Conservation (phyloP, 345 rosid genomes). For the Trapa incisa region DNA sequence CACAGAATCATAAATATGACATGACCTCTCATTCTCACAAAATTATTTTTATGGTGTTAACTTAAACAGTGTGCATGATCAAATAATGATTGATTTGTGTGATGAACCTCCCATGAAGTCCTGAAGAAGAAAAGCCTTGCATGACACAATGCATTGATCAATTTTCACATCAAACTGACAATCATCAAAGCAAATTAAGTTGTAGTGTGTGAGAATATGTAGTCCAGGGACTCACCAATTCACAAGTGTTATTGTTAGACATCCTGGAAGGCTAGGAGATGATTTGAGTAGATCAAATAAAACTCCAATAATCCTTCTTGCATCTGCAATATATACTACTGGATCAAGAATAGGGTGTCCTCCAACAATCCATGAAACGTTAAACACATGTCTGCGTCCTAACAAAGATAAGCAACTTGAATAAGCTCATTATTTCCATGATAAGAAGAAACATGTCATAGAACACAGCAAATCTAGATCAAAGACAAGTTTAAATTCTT, state of each 20-base stretch:
- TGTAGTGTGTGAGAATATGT: neutral
- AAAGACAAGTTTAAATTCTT: neutral
- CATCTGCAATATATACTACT: conserved; percentile 47
- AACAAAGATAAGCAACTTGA: conserved; percentile 11
- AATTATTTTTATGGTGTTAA: too few species aligned
- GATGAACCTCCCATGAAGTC: neutral
- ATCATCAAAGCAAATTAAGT: neutral
- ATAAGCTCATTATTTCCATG: conserved; percentile 4
- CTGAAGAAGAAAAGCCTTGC: neutral
- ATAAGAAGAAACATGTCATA: neutral
- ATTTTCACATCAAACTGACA: neutral
- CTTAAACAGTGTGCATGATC: too few species aligned
- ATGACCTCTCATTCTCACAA: too few species aligned
- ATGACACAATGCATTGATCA: neutral
- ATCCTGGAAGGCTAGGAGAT: conserved; percentile 49
- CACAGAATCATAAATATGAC: too few species aligned
- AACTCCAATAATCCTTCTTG: conserved; percentile 39
- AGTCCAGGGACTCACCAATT: conserved; percentile 62
- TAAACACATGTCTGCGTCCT: conserved; percentile 52
- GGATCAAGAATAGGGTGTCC: conserved; percentile 66
- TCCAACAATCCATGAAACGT: conserved; percentile 60
- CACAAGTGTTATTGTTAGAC: conserved; percentile 49
- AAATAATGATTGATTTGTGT: neutral
- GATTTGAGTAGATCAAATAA: conserved; percentile 53
- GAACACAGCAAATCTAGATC: neutral